Evolutionary conservation across 1,284 basidiomycete genomes (phyloP).

Genomic region (Apiotrichum siamense): DNA sequence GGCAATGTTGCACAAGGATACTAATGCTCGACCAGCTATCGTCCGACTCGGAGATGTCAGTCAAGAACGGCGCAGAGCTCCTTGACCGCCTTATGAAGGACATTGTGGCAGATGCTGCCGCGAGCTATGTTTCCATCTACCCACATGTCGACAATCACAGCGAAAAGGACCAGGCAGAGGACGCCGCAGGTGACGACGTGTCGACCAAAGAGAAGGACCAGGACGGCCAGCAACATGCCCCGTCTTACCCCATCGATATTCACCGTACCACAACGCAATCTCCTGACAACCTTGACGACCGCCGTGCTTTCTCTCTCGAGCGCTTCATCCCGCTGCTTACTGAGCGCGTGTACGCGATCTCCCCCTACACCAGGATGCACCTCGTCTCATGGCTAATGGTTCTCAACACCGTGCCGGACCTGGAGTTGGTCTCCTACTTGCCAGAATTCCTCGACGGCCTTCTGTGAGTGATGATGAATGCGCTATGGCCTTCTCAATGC

Average conservation of each 20-base stretch:
- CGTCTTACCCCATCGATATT: constrained; percentile 5
- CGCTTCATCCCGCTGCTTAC: constrained; percentile 90
- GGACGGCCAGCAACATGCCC: not conserved
- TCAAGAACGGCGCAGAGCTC: constrained; percentile 98
- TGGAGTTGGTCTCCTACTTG: constrained; percentile 89
- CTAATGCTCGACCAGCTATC: constrained; percentile 60
- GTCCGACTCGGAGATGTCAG: constrained; percentile 90
- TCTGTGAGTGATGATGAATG: constrained; percentile 56
- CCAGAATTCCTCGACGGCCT: constrained; percentile 93
- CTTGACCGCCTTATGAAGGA: constrained; percentile 95
- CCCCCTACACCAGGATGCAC: constrained; percentile 92
- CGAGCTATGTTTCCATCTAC: constrained; percentile 86
- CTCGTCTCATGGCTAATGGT: constrained; percentile 95
- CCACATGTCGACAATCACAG: constrained; percentile 47
- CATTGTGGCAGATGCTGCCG: constrained; percentile 93
- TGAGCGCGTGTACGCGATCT: constrained; percentile 90
- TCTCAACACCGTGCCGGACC: constrained; percentile 90
- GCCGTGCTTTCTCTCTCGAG: constrained; percentile 77
- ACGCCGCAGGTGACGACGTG: not conserved
- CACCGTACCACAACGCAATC: constrained; percentile 8
- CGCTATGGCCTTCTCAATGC: not conserved
- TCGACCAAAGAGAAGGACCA: constrained; percentile 4
- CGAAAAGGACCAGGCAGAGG: constrained; percentile 4
- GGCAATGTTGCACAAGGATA: not conserved
- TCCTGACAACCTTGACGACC: constrained; percentile 22